Evolutionary conservation across 2,329 filamentous ascomycete genomes (phyloP), one percentile per base, ranked within the genome.

Genomic region (Exophiala xenobiotica): DNA sequence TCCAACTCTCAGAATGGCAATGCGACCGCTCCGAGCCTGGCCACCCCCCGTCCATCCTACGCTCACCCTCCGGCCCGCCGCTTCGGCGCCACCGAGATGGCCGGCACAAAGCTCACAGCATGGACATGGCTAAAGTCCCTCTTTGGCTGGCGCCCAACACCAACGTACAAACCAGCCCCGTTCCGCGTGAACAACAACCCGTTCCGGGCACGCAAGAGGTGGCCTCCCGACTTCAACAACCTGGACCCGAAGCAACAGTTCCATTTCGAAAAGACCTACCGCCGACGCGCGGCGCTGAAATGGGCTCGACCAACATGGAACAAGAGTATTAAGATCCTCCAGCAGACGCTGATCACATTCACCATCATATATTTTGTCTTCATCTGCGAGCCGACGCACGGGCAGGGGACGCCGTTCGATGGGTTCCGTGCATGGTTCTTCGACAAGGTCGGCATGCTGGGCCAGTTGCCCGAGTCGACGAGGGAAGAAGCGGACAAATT

Each of bases 181-280:
- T 58, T 63, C 47, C 59, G 51, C 40, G 53, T 56, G 44, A 53
- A 54, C 48, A 77, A 73, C 58, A 84, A 82, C 60, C 78, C 77
- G 18, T 84, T 79, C 69, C 75, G 72, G 56, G 79, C 79, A 29
- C 82, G 83, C 66, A 78, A 78, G 53, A 70, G 72, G 67, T 87
- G 83, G 83, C 83, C 83, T 35, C 83, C 83, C 5, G 80, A 85
- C 64, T 80, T 86, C 68, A 70, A 71, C 49, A 77, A 80, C 57
- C 72, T 86, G 43, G 81, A 81, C 1, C 72, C 74, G n/a, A 83
- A 81, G 64, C 80, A 86, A 63, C 81, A 86, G 63, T 85, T 86
- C 70, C 76, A 79, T n/a, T 77, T 86, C 41, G 83, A 87, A 68
- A 78, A 82, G 53, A 81, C 81, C 55, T 87, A 83, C 68, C 75